These are phyloP conservation scores for Malus hybrid DNA, from an alignment of 331 rosid genomes.

Conservation along the genomic window DNA sequence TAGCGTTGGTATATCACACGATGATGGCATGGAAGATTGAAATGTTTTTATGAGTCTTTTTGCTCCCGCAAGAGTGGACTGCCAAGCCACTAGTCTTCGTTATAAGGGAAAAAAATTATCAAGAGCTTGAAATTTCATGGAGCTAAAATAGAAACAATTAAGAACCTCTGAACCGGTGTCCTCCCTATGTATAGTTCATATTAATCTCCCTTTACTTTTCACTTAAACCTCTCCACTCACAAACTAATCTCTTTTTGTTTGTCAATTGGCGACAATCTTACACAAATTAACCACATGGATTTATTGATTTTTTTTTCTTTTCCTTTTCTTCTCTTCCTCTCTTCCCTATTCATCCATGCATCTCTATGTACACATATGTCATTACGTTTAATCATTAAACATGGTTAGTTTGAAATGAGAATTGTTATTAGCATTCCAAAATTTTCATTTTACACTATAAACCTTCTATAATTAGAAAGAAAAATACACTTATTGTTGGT, in stretches of 20 bases:
- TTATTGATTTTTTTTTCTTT: constrained; percentile 18
- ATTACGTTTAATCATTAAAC: not conserved
- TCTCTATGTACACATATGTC: constrained; percentile 6
- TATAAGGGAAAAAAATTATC: too few relatives aligned
- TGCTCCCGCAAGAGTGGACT: too few relatives aligned
- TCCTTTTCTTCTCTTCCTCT: constrained; percentile 32
- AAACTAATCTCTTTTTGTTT: not conserved
- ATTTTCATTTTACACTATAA: too few relatives aligned
- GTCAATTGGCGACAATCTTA: not conserved
- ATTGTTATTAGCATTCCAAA: too few relatives aligned
- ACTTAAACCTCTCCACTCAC: not conserved
- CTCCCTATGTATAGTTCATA: constrained; percentile 11
- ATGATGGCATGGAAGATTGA: accelerated
- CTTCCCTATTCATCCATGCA: constrained; percentile 41
- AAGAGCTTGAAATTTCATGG: not conserved
- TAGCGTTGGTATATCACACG: accelerated
- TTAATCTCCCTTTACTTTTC: too few relatives aligned
- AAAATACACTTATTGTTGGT: too few relatives aligned
- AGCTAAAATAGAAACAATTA: not conserved
- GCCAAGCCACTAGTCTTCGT: accelerated
- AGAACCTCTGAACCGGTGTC: not conserved
- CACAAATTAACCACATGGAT: constrained; percentile 17
- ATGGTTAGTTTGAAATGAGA: not conserved
- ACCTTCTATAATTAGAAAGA: too few relatives aligned
- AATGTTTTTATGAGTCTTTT: accelerated